Conservation (phyloP, 495 filamentous ascomycete genomes). For the Aspergillus mulundensis region DNA sequence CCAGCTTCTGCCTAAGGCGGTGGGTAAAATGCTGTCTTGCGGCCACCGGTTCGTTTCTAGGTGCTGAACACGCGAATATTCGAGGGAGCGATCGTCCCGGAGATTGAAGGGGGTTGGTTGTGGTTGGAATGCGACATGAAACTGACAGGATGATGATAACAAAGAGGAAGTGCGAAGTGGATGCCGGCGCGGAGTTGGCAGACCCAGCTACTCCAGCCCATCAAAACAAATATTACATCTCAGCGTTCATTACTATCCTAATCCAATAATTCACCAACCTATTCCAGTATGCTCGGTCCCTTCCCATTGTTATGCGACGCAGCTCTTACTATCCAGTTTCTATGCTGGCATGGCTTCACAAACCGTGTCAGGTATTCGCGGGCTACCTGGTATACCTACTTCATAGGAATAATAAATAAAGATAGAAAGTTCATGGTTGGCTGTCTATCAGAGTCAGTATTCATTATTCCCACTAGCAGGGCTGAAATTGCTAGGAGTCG, state of each 20-base stretch:
- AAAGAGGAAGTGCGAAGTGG: not conserved
- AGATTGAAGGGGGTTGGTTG: not conserved
- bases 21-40: not conserved
- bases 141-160: not conserved
- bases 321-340: too few species aligned
- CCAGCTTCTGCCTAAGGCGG: slow-evolving; percentile 12
- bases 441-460: not conserved
- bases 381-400: too few species aligned
- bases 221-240: not conserved
- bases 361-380: too few species aligned
- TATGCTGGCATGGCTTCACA: too few species aligned
- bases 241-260: not conserved
- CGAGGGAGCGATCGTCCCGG: not conserved
- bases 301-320: not conserved
- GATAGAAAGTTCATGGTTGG: too few species aligned
- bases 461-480: not conserved
- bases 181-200: not conserved
- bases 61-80: not conserved
- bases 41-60: not conserved
- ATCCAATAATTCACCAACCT: too few species aligned
- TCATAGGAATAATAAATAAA: too few species aligned
- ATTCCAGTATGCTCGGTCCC: not conserved
- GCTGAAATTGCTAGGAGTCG: not conserved
- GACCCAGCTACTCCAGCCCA: not conserved
- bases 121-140: not conserved